These are phyloP conservation scores for Amanita polypyramis DNA, from an alignment of 768 basidiomycete genomes.

Conservation along the genomic window DNA sequence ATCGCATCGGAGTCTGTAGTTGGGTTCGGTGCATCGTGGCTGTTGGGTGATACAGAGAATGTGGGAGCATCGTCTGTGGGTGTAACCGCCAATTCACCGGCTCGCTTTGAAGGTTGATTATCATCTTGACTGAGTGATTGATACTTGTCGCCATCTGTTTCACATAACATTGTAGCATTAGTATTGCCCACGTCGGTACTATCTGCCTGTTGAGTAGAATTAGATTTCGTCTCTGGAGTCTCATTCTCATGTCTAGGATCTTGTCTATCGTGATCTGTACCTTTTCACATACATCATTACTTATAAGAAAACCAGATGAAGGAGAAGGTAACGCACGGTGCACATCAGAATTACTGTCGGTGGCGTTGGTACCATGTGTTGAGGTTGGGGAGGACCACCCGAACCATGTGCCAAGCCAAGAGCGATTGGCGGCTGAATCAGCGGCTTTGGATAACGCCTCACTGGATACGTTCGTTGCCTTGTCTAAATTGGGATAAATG, in stretches of 20 bases:
- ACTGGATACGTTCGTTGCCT: not conserved
- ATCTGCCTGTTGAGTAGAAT: not conserved
- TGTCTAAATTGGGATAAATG: not conserved
- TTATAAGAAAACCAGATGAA: not conserved
- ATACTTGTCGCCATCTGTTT: not conserved
- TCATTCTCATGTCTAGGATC: not conserved
- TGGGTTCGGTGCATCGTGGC: not conserved
- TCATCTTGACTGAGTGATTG: not conserved
- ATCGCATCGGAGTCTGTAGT: not conserved
- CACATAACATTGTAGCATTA: too few species aligned
- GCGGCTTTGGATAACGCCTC: not conserved
- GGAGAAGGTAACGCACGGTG: not conserved
- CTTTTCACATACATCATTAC: not conserved
- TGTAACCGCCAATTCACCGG: not conserved
- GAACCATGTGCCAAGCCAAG: conserved; percentile 1
- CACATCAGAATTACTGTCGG: not conserved
- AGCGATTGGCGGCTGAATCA: not conserved
- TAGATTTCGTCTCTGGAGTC: not conserved
- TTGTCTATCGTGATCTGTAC: not conserved
- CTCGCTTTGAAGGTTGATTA: not conserved
- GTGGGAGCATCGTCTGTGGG: not conserved
- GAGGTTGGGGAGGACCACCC: not conserved
- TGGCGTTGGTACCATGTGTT: not conserved
- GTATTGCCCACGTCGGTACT: not conserved
- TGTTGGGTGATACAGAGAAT: not conserved